A percentile compares a stretch with the other conserved stretches of the same genome.
Evolutionary conservation across 345 rosid genomes (phyloP).

Genomic region (Conringia planisiliqua): DNA sequence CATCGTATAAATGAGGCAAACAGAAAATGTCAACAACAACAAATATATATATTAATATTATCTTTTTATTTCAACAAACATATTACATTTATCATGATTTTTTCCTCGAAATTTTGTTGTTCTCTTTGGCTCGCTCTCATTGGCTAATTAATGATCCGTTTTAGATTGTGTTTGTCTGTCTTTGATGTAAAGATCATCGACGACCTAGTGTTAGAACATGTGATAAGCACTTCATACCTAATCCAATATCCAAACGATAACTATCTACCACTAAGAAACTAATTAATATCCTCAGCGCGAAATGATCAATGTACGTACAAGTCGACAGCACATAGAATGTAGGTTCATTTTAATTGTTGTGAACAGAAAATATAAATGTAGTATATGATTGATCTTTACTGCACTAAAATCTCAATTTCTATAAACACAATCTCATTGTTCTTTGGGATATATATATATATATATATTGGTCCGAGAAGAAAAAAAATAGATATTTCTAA

Average conservation of each 20-base stretch:
- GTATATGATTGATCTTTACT: background rate
- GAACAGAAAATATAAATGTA: too few species aligned
- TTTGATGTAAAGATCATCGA: conserved; percentile 3
- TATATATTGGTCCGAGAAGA: too few species aligned
- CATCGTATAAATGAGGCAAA: conserved; percentile 16
- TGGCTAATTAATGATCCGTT: background rate
- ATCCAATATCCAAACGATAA: conserved; percentile 12
- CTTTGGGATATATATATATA: background rate
- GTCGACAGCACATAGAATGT: background rate
- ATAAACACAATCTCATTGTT: background rate
- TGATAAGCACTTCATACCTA: conserved; percentile 24
- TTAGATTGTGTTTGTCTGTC: conserved; percentile 6
- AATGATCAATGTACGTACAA: background rate
- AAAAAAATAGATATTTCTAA: too few species aligned
- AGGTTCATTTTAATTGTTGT: background rate
- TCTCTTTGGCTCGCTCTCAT: background rate
- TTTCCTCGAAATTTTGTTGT: background rate
- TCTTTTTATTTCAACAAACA: background rate
- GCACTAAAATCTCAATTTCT: background rate
- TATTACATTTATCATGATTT: background rate
- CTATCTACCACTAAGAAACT: conserved; percentile 12
- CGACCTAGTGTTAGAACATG: background rate
- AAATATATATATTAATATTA: background rate
- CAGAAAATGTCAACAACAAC: background rate
- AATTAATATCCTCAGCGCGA: background rate